Percentiles rank a stretch among this genome's conserved stretches.
Evolutionary conservation across 2,329 filamentous ascomycete species (phyloP).

Genomic region (Apiospora arundinis): DNA sequence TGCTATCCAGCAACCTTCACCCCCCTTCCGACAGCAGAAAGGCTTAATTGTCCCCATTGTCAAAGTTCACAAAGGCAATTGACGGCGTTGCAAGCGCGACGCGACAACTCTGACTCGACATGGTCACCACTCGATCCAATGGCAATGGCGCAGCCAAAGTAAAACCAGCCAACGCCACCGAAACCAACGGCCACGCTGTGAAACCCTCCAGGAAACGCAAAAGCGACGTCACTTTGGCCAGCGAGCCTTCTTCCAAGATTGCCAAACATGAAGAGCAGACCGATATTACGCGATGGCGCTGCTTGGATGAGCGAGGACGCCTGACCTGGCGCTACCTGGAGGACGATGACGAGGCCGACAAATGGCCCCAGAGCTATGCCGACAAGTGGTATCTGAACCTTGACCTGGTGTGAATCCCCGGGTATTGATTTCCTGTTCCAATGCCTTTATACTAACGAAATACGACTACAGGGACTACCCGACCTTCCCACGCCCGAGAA

Average conservation of each 20-base stretch:
- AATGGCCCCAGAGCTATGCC: conserved; percentile 87
- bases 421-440: not conserved
- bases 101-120: conserved; percentile 22
- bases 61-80: not conserved
- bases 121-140: conserved; percentile 45
- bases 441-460: conserved; percentile 16
- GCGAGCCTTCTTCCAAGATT: conserved; percentile 45
- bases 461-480: conserved; percentile 70
- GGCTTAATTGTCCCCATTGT: not conserved
- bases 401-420: conserved; percentile 64
- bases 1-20: not conserved
- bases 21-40: not conserved
- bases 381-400: conserved; percentile 89
- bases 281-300: conserved; percentile 82
- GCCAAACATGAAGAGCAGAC: conserved; percentile 65
- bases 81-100: conserved; percentile 19
- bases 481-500: conserved; percentile 72
- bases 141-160: conserved; percentile 31
- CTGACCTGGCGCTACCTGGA: conserved; percentile 95
- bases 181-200: conserved; percentile 19
- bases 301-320: conserved; percentile 81
- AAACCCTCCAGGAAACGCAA: conserved; percentile 48
- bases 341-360: conserved; percentile 70
- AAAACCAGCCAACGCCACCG: conserved; percentile 23
- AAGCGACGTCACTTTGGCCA: conserved; percentile 44